Percentiles rank a stretch among this genome's conserved stretches.
These are phyloP conservation scores for Arctium minus DNA, from an alignment of 129 eudicot species.

Conservation along the genomic window DNA sequence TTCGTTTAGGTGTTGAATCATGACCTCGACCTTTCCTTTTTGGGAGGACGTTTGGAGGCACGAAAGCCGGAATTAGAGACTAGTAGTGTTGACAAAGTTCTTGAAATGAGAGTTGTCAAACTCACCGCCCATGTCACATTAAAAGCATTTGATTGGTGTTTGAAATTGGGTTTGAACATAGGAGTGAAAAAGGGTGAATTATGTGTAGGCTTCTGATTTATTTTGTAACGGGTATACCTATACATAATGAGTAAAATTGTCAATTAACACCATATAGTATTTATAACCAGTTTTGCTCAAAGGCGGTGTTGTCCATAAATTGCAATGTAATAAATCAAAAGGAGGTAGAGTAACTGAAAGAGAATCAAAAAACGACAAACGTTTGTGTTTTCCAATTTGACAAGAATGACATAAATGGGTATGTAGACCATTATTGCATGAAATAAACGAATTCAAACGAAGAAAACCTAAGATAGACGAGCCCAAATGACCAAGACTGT, in stretches of 20 bases:
- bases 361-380: neutral
- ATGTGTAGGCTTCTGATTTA: neutral
- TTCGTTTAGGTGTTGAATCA: too few species aligned
- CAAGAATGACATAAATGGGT: neutral
- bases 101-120: too few species aligned
- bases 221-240: neutral
- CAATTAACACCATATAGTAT: neutral
- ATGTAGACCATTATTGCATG: neutral
- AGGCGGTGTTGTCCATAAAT: neutral
- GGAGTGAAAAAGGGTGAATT: neutral
- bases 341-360: neutral
- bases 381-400: neutral
- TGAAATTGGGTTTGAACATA: neutral
- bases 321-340: neutral
- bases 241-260: too few species aligned
- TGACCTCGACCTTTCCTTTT: too few species aligned
- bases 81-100: too few species aligned
- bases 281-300: neutral
- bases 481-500: neutral
- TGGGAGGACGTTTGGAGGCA: too few species aligned
- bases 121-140: too few species aligned
- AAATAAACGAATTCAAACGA: neutral
- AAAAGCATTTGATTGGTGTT: too few species aligned
- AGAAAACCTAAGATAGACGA: neutral
- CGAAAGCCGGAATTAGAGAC: too few species aligned